Conservation (phyloP, 2,329 filamentous ascomycete species). For the Alternaria sp. region DNA sequence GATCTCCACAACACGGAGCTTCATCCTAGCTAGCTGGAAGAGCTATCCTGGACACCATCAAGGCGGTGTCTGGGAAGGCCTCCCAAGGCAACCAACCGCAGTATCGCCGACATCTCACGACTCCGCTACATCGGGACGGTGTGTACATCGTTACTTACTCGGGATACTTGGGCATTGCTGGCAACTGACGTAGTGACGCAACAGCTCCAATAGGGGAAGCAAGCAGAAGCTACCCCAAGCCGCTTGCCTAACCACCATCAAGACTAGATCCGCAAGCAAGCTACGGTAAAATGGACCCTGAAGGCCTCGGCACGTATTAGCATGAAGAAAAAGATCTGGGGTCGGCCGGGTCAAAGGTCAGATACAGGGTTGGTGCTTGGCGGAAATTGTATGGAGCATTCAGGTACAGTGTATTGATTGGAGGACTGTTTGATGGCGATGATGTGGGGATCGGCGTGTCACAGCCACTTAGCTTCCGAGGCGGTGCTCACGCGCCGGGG, state of each 20-base stretch:
- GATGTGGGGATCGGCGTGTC: conserved; percentile 40
- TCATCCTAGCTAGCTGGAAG: conserved; percentile 7
- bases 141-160: conserved; percentile 31
- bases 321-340: conserved; percentile 9
- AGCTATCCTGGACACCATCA: conserved; percentile 13
- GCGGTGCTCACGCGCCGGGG: conserved; percentile 10
- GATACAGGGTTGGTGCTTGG: conserved; percentile 29
- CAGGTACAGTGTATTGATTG: conserved; percentile 47
- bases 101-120: conserved; percentile 12
- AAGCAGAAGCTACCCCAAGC: conserved; percentile 9
- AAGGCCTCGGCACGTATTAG: conserved; percentile 9
- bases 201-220: conserved; percentile 17
- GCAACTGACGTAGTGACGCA: conserved; percentile 31
- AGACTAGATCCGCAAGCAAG: conserved; percentile 9
- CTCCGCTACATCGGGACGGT: not conserved
- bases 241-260: conserved; percentile 4
- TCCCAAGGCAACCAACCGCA: conserved; percentile 23
- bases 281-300: conserved; percentile 1
- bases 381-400: conserved; percentile 13
- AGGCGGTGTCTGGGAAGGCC: conserved; percentile 31
- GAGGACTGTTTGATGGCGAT: conserved; percentile 30
- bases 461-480: conserved; percentile 28
- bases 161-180: conserved; percentile 16
- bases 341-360: conserved; percentile 10
- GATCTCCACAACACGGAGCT: conserved; percentile 14